Evolutionary conservation across 768 basidiomycete species (phyloP).

Genomic region (Kwoniella sp.): DNA sequence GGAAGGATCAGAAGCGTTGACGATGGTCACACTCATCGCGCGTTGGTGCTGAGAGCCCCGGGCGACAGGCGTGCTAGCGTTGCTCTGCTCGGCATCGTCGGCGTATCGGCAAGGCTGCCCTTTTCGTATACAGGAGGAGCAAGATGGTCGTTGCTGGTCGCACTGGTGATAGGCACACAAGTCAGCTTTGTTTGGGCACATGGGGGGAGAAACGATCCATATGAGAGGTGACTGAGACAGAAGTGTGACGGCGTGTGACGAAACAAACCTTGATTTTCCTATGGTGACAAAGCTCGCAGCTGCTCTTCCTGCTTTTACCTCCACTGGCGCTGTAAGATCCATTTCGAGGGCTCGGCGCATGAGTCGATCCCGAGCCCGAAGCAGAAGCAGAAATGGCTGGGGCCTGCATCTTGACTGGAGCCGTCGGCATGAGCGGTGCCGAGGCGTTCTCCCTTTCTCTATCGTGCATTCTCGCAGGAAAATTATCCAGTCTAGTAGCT

Average conservation of each 20-base stretch:
- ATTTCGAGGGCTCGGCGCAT: slow-evolving; percentile 12
- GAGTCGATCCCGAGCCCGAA: slow-evolving; percentile 4
- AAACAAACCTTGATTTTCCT: slow-evolving; percentile 43
- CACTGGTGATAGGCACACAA: slow-evolving; percentile 8
- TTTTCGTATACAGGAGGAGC: slow-evolving; percentile 27
- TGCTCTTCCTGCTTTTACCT: slow-evolving; percentile 45
- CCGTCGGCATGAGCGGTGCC: slow-evolving; percentile 9
- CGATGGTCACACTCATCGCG: slow-evolving; percentile 24
- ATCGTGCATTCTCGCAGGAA: neutral
- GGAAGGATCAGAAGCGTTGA: slow-evolving; percentile 24
- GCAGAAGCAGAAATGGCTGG: slow-evolving; percentile 3
- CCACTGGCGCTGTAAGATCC: slow-evolving; percentile 10
- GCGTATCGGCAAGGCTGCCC: slow-evolving; percentile 26
- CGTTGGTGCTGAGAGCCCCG: slow-evolving; percentile 11
- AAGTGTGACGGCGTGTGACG: neutral
- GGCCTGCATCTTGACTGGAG: slow-evolving; percentile 2
- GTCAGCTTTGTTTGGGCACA: too few relatives aligned
- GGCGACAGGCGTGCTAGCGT: neutral
- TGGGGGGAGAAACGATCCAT: too few relatives aligned
- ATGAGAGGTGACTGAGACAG: too few relatives aligned
- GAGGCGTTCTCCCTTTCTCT: neutral
- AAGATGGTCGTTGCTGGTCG: slow-evolving; percentile 28
- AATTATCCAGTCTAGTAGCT: neutral
- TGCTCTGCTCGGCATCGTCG: slow-evolving; percentile 23
- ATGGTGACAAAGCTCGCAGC: slow-evolving; percentile 45